Percentiles rank a stretch among this genome's conserved stretches.
phyloP scores from a whole-genome alignment of 208 protist species.

The Crithidia bombi region DNA sequence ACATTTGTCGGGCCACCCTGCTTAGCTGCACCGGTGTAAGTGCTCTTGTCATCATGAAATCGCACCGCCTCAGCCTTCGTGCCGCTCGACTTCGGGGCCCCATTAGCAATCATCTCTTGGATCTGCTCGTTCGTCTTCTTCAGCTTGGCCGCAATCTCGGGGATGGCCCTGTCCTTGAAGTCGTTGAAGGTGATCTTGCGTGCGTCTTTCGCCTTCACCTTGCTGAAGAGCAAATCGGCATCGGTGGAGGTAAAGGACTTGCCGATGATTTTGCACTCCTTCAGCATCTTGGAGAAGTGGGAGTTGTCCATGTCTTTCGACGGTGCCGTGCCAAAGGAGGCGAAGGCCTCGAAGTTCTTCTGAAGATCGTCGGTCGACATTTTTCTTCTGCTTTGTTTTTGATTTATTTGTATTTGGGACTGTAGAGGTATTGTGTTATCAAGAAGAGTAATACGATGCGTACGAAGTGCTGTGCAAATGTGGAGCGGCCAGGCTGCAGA shows the following conservation, averaged over 20 bases:
- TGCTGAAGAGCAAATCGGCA: constrained; percentile 91
- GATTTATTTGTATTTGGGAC: background rate
- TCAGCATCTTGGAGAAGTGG: constrained; percentile 93
- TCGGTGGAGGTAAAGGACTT: constrained; percentile 90
- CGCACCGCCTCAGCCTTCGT: constrained; percentile 88
- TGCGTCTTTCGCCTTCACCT: constrained; percentile 90
- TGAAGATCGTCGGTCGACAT: constrained; percentile 45
- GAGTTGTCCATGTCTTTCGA: constrained; percentile 92
- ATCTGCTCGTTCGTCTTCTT: constrained; percentile 83
- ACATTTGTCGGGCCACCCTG: constrained; percentile 90
- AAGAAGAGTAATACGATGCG: background rate
- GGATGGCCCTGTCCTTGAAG: constrained; percentile 74
- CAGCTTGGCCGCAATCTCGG: constrained; percentile 87
- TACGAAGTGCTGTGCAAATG: background rate
- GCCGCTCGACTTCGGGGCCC: constrained; percentile 65
- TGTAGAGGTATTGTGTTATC: background rate
- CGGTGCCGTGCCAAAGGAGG: constrained; percentile 84
- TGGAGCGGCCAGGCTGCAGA: no score
- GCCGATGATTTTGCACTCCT: constrained; percentile 91
- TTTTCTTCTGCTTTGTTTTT: background rate
- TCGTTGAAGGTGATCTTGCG: constrained; percentile 82
- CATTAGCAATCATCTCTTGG: constrained; percentile 46
- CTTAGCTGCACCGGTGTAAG: constrained; percentile 92
- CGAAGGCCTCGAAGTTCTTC: constrained; percentile 81
- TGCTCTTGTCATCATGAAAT: constrained; percentile 92